Base-by-base conservation (phyloP, 768 basidiomycete genomes). In the Kwoniella pini region DNA sequence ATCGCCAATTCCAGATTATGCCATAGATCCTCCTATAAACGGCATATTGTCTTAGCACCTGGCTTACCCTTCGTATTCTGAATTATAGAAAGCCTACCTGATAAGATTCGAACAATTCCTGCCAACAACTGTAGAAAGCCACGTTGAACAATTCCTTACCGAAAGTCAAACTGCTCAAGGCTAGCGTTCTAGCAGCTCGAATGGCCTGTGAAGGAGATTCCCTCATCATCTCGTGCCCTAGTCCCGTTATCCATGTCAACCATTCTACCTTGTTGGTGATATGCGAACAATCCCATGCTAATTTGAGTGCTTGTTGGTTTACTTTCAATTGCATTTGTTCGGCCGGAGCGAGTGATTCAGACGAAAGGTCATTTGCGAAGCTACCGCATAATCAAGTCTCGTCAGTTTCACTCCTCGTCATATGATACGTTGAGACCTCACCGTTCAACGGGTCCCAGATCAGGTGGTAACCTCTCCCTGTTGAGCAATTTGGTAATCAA, bases 191-290 rank as follows among this genome's bases (percentile, higher is more conserved):
- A 72, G 95, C 97, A 0, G 96, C 93, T 43, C 96, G 86, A 38
- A 99, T 84, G n/a, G 96, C 96, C 80, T 95, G 93, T 1, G 93
- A 96, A 0, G 96, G 95, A 0, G 95, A 97, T 65, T 98, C 93
- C 72, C 94, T 91, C 88, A 99, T 94, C 72, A 98, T 88, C 76
- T 97, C 93, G 1, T 93, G 89, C 17, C 91, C 87, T 9, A 99
- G 83, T 15, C 88, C 84, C 72, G 90, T 91, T 82, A 96, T 88
- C 96, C 96, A 99, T 38, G 93, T 91, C 17, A 83, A 80, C 96
- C 96, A 99, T 65, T 98, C 94, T 31, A 75, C 76, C 53, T 83
- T 83, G 1, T 89, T 89, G 24, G 83, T 80, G 6, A 90, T 83
- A 62, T 85, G 83, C 5, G 89, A 88, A 1, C 86, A 85, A 67